Conservation (phyloP, 257 asterid genomes). For the Dorcoceras hygrometricum region DNA sequence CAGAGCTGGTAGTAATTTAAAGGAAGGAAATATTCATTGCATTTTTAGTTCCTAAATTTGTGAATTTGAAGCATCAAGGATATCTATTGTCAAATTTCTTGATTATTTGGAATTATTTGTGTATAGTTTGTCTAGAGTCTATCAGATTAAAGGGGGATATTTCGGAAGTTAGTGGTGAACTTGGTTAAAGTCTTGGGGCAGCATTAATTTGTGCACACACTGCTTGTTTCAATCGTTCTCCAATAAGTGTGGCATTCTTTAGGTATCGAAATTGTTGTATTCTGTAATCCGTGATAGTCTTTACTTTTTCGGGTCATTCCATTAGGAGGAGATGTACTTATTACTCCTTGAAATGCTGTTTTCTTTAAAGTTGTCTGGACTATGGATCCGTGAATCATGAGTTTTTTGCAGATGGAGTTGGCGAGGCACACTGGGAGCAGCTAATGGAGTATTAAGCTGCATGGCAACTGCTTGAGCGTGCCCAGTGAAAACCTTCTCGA, state of each 20-base stretch:
- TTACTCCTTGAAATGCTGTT: background rate
- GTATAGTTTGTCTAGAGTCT: background rate
- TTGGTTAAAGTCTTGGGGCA: no score
- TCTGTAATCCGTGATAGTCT: background rate
- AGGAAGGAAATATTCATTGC: background rate
- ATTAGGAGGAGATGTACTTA: background rate
- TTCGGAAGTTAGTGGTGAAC: no score
- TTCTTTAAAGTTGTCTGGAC: no score
- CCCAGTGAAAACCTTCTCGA: background rate
- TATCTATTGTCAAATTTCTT: background rate
- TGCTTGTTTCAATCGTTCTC: background rate
- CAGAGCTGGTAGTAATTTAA: background rate
- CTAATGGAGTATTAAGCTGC: conserved; percentile 30
- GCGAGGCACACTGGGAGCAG: conserved; percentile 31
- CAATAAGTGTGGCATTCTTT: background rate
- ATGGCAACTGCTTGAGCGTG: background rate
- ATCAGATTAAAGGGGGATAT: no score
- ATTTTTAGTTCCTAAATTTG: background rate
- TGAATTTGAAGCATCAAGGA: background rate
- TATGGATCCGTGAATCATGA: no score
- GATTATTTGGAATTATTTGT: background rate
- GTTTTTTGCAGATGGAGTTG: conserved; percentile 39
- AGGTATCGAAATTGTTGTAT: background rate
- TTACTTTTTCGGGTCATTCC: background rate
- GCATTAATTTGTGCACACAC: background rate